Evolutionary conservation across 345 rosid species (phyloP), one percentile per base, ranked within the genome.

Genomic region (Barbarea vulgaris): DNA sequence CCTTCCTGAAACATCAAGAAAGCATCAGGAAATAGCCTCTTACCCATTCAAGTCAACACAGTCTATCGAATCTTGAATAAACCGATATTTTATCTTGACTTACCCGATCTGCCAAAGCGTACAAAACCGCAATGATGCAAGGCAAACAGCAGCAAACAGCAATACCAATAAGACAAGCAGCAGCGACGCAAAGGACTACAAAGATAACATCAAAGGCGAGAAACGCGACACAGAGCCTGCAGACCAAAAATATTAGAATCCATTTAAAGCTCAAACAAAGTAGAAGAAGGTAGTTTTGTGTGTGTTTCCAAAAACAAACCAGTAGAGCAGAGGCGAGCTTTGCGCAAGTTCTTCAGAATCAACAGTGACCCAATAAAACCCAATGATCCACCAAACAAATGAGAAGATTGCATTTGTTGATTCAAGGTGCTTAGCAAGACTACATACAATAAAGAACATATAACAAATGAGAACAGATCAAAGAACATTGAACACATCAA

Each of bases 111-210:
- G 95, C 75, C 69, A 91, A 79, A 13, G 96, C 93, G 73, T 90
- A 91, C 54, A 94, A 57, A 81, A 94, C 85, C 22, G 93, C 98
- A 18, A 94, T 87, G 72, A 94, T 94, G 80, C 98, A 94, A 8
- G 97, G 98, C 81, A 94, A 88, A 76, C 89, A 94, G 85, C 91
- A 89, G 81, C 98, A 94, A 58, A 94, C 85, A 71, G 95, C 97
- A 70, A 94, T 84, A 33, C 95, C 96, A 53, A 94, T 83, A 2
- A 94, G 85, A 65, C 89, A 88, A 1, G 97, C 96, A 53, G 77
- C 85, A 53, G 84, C 88, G 42, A 89, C 81, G 53, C 95, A 94
- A 56, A 91, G 82, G 11, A 89, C 82, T 14, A 91, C 90, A 73
- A 91, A 91, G 69, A 89, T 80, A 48, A 89, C 92, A 71, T 94